phyloP scores from a whole-genome alignment of 169 alveolate genomes.

The Plasmodium relictum region DNA sequence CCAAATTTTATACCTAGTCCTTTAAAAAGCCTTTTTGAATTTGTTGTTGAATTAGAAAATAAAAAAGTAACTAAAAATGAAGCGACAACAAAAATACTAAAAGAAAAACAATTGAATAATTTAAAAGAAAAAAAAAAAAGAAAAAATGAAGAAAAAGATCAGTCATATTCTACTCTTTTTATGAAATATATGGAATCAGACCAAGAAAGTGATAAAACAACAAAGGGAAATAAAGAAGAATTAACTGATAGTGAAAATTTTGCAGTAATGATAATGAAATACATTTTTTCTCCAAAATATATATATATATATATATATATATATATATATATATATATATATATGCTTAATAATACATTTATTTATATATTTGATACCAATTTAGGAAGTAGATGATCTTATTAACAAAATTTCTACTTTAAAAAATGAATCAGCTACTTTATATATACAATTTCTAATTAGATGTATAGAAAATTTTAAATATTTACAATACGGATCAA shows the following conservation, averaged over 20 bases:
- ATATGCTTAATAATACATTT: not conserved
- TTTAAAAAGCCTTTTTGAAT: slow-evolving; percentile 17
- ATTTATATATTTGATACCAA: not conserved
- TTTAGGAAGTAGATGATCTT: slow-evolving; percentile 28
- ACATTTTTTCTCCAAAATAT: not conserved
- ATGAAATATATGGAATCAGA: slow-evolving; percentile 71
- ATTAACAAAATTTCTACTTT: not conserved
- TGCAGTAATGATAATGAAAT: not conserved
- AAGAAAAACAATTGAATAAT: slow-evolving; percentile 44
- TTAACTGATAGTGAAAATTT: not conserved
- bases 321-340: not conserved
- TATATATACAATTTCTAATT: not conserved
- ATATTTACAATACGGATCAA: slow-evolving; percentile 51
- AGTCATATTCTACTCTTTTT: slow-evolving; percentile 65
- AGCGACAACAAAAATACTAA: slow-evolving; percentile 28
- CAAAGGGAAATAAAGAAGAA: not conserved
- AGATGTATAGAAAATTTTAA: slow-evolving; percentile 46
- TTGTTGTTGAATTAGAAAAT: slow-evolving; percentile 40
- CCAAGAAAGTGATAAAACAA: slow-evolving; percentile 15
- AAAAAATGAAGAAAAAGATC: slow-evolving; percentile 34
- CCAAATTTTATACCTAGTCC: slow-evolving; percentile 30
- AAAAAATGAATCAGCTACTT: slow-evolving; percentile 1
- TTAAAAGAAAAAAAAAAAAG: slow-evolving; percentile 28
- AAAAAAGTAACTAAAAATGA: slow-evolving; percentile 40
- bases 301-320: slow-evolving; percentile 2